Base-by-base conservation (phyloP, 202 grass and related monocot genomes). In the Thinopyrum obtusiflorum region DNA sequence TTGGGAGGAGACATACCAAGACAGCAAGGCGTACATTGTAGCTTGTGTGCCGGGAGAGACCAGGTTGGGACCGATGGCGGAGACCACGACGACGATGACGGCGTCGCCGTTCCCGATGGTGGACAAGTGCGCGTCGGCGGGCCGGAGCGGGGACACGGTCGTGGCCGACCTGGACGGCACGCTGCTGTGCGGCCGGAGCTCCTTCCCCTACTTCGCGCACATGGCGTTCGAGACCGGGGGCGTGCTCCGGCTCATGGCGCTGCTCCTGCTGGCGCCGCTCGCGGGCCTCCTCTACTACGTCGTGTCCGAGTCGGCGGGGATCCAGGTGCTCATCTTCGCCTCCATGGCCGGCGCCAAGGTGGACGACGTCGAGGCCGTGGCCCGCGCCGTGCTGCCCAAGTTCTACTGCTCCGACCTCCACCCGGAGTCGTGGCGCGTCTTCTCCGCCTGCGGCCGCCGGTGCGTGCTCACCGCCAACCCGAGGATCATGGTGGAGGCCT, bases 401-500 rank as follows among this genome's bases (percentile, higher is more conserved):
- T 90, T 93, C 82, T 97, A 97, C 87, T 78, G 82, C 70, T 46
- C 64, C 47, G 94, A 97, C 84, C 82, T 97, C 51, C 87, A 97
- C 82, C 94, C 94, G 49, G 91, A 97, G 82, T 42, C 89, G 55
- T 97, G 94, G 91, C 87, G 94, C 70, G 94, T 92, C 8, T 97
- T 96, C 87, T 89, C 90, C 4, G 80, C 90, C 20, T 92, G 93
- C 84, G 83, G 90, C 21, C 80, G 83, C 65, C 77, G 93, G 15
- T 95, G 84, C 77, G 88, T 95, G 84, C 88, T 95, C 86, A 95
- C 93, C 31, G 90, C 93, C 9, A 95, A 95, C 86, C 93, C 93
- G 1, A 82, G 88, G 66, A 61, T 95, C 78, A 92, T 95, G 93
- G 93, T 95, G 20, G 93, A 95, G 90, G 79, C 83, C 11, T 95